A percentile compares a stretch with the other conserved stretches of the same genome.
These are phyloP conservation scores for Carallia brachiata DNA, from an alignment of 345 rosid genomes.

Conservation along the genomic window DNA sequence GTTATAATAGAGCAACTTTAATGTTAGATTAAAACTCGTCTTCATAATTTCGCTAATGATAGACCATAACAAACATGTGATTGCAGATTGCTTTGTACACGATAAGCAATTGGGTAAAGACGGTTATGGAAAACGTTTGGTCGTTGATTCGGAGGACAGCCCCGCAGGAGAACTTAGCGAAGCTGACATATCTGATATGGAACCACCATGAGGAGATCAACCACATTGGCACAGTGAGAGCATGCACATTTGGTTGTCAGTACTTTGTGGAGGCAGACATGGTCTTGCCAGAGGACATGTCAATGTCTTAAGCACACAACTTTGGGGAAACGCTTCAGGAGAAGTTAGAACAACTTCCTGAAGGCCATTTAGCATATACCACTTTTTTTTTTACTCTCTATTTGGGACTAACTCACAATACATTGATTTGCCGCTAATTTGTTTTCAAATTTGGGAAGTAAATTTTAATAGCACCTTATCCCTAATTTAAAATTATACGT, in stretches of 20 bases:
- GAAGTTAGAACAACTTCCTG: slow-evolving; percentile 44
- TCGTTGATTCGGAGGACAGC: slow-evolving; percentile 46
- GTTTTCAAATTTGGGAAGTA: too few relatives aligned
- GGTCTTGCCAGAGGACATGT: slow-evolving; percentile 42
- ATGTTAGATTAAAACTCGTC: too few relatives aligned
- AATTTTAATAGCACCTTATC: too few relatives aligned
- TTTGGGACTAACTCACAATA: too few relatives aligned
- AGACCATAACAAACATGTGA: too few relatives aligned
- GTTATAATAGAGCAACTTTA: too few relatives aligned
- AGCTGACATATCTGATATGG: slow-evolving; percentile 50
- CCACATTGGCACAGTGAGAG: slow-evolving; percentile 47
- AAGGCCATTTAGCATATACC: too few relatives aligned
- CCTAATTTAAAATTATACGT: too few relatives aligned
- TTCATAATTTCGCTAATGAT: too few relatives aligned
- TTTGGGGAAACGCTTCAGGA: slow-evolving; percentile 49
- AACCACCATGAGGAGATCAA: slow-evolving; percentile 45
- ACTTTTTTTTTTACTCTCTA: too few relatives aligned
- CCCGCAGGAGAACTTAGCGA: slow-evolving; percentile 45
- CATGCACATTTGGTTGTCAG: slow-evolving; percentile 38
- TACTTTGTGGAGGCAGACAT: slow-evolving; percentile 53
- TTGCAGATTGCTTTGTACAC: slow-evolving; percentile 54
- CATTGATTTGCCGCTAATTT: too few relatives aligned
- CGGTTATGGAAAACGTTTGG: slow-evolving; percentile 55
- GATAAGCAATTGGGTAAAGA: slow-evolving; percentile 42
- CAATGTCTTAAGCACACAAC: slow-evolving; percentile 37